phyloP scores from a whole-genome alignment of 1,284 basidiomycete species.

The Ceratobasidium sp. region DNA sequence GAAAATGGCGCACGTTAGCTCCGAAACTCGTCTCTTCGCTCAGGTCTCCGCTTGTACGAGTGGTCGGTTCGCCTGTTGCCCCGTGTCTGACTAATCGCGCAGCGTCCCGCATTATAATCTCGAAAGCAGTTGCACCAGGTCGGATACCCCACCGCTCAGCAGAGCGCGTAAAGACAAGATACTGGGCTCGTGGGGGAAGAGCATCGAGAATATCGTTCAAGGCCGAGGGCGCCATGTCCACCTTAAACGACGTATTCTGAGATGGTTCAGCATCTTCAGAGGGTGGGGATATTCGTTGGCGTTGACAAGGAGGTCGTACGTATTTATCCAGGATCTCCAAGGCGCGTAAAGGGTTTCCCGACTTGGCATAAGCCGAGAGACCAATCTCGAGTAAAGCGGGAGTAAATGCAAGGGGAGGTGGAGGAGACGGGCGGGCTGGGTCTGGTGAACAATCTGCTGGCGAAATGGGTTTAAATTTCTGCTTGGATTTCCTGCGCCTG shows the following conservation, averaged over 20 bases:
- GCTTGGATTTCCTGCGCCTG: too few species aligned
- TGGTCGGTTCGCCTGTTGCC: not conserved
- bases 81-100: not conserved
- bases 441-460: too few species aligned
- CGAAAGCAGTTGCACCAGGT: conserved; percentile 11
- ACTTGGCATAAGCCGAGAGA: not conserved
- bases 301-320: not conserved
- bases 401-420: not conserved
- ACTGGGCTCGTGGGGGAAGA: conserved; percentile 15
- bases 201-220: conserved; percentile 8
- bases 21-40: not conserved
- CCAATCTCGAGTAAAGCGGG: conserved; percentile 11
- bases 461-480: not conserved
- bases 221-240: not conserved
- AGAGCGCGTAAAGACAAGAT: conserved; percentile 6
- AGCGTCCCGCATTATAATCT: conserved; percentile 25
- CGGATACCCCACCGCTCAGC: conserved; percentile 14
- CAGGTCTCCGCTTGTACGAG: too few species aligned
- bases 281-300: not conserved
- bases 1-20: conserved; percentile 20
- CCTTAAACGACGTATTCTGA: not conserved
- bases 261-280: not conserved
- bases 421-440: too few species aligned
- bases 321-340: conserved; percentile 24
- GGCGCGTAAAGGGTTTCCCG: not conserved